Conservation (phyloP, 1,284 basidiomycete species). For the Puccinia hordei region DNA sequence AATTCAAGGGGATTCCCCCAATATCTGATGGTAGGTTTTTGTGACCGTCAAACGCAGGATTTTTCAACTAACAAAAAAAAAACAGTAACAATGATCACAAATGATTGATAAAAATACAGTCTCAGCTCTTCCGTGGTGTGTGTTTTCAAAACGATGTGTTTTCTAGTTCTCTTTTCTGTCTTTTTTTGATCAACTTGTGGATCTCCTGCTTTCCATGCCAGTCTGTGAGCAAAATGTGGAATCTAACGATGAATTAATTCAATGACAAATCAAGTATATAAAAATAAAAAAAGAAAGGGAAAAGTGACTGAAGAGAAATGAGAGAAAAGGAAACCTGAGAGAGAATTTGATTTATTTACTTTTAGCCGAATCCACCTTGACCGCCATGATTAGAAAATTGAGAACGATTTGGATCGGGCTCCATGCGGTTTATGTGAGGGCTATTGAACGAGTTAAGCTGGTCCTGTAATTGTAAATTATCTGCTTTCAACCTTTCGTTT, state of each 20-base stretch:
- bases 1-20: no score
- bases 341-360: background rate
- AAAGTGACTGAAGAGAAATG: background rate
- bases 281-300: background rate
- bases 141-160: no score
- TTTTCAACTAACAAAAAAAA: no score
- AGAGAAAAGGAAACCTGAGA: background rate
- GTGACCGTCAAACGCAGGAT: no score
- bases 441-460: slow-evolving; percentile 7
- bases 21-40: no score
- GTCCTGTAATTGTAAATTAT: slow-evolving; percentile 25
- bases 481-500: slow-evolving; percentile 35
- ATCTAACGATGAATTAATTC: background rate
- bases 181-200: background rate
- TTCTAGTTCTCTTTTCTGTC: background rate
- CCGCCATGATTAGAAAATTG: background rate
- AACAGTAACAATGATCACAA: no score
- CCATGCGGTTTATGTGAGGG: background rate
- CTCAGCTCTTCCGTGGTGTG: no score
- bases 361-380: slow-evolving; percentile 15
- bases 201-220: background rate
- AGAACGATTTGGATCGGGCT: background rate
- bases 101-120: no score
- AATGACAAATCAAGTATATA: background rate
- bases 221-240: background rate